These are phyloP conservation scores for Eremothecium coryli DNA, from an alignment of 1,139 yeast species.

Conservation along the genomic window DNA sequence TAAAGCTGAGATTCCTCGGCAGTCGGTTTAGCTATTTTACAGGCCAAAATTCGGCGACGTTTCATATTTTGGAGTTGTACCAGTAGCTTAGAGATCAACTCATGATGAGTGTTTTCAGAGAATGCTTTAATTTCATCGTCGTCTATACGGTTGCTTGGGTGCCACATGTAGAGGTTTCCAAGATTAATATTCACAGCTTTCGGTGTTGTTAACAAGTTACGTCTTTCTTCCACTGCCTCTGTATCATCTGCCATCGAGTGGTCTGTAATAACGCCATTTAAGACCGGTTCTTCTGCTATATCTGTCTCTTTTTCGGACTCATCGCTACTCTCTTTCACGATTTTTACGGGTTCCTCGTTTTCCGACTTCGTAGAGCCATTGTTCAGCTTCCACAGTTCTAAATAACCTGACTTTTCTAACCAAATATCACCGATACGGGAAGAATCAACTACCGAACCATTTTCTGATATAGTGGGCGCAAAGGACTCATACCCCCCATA, in stretches of 20 bases:
- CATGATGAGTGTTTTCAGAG: slow-evolving; percentile 39
- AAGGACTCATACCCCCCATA: slow-evolving; percentile 59
- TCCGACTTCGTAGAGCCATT: slow-evolving; percentile 25
- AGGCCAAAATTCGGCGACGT: slow-evolving; percentile 41
- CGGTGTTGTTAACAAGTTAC: slow-evolving; percentile 9
- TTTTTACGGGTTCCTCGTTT: slow-evolving; percentile 9
- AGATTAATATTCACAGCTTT: slow-evolving; percentile 35
- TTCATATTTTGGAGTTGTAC: slow-evolving; percentile 56
- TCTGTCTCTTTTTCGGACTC: slow-evolving; percentile 13
- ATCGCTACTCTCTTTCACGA: not conserved
- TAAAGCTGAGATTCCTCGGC: slow-evolving; percentile 43
- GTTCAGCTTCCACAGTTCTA: slow-evolving; percentile 34
- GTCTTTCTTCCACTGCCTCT: slow-evolving; percentile 16
- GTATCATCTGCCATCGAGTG: slow-evolving; percentile 24
- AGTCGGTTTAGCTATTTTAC: slow-evolving; percentile 35
- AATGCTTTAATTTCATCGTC: slow-evolving; percentile 47
- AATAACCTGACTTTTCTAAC: slow-evolving; percentile 65
- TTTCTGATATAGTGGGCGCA: slow-evolving; percentile 73
- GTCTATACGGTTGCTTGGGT: slow-evolving; percentile 42
- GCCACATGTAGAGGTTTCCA: slow-evolving; percentile 45
- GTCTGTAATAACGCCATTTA: slow-evolving; percentile 4
- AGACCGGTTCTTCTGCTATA: slow-evolving; percentile 16
- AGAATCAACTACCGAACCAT: slow-evolving; percentile 54
- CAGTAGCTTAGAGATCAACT: slow-evolving; percentile 48
- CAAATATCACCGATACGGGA: slow-evolving; percentile 62